phyloP scores from a whole-genome alignment of 129 eudicot species.

The Tagetes patula region DNA sequence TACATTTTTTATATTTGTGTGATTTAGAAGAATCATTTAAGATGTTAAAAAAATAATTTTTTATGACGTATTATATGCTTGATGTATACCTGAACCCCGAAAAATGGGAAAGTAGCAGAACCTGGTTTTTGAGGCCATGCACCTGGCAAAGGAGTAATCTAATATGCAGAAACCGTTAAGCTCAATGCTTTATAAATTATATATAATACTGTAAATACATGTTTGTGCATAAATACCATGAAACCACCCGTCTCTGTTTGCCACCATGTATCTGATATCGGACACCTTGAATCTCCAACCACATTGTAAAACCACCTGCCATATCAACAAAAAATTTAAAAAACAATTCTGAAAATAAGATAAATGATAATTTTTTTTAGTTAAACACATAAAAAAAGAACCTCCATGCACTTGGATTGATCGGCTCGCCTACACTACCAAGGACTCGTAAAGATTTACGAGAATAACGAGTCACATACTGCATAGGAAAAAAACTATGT shows the following conservation, averaged over 20 bases:
- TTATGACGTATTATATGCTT: neutral
- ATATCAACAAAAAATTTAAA: neutral
- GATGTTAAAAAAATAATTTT: too few species aligned
- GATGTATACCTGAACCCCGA: slow-evolving; percentile 82
- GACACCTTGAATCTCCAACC: slow-evolving; percentile 95
- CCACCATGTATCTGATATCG: slow-evolving; percentile 99
- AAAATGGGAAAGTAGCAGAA: slow-evolving; percentile 94
- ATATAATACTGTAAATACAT: neutral
- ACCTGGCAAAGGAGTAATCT: slow-evolving; percentile 98
- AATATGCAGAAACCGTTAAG: slow-evolving; percentile 26
- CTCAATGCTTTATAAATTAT: slow-evolving; percentile 2
- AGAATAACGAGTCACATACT: slow-evolving; percentile 87
- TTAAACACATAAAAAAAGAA: slow-evolving; percentile 17
- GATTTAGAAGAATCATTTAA: neutral
- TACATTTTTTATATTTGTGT: slow-evolving; percentile 30
- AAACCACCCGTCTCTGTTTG: slow-evolving; percentile 99
- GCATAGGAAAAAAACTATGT: slow-evolving; percentile 18
- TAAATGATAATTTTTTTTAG: neutral
- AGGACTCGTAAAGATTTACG: slow-evolving; percentile 97
- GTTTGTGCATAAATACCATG: slow-evolving; percentile 51
- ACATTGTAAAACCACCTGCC: slow-evolving; percentile 91
- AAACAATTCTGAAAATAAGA: neutral
- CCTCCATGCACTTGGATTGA: slow-evolving; percentile 99
- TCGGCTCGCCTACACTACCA: slow-evolving; percentile 99
- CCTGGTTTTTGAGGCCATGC: slow-evolving; percentile 99